Base-by-base conservation (phyloP, 805 yeast genomes). In the Nakazawaea anatomiae region DNA sequence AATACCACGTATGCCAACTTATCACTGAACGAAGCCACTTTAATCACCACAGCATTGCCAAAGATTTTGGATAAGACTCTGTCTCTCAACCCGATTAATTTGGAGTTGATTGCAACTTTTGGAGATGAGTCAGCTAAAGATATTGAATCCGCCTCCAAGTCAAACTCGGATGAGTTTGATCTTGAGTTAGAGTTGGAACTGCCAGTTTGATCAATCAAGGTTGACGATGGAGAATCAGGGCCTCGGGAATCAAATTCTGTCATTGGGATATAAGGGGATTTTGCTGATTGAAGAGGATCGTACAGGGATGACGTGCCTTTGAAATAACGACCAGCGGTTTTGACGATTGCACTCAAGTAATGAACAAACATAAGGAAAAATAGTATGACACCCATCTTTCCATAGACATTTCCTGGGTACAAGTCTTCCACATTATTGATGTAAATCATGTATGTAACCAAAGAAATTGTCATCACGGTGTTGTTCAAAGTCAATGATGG, bases 351-450 rank as follows among this genome's bases (percentile, higher is more conserved):
- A 14, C 80, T 61, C 10, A 71, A 54, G 60, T 76, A 79, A 56
- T 88, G 96, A 2, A 71, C 66, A 1, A 75, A 52, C 1, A 82
- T 65, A 9, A 81, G 64, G 46, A 83, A 62, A 9, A 85, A 66
- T 52, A 89, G 66, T 9, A 87, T 76, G 61, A 77, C 70, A 28
- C 86, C 76, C 80, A 87, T 81, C 59, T 75, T 77, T 11, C 79
- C 68, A 66, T 90, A 90, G 0, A 86, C 84, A 62, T 88, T 88
- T 40, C 76, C 73, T 1, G 96, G 96, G 63, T 89, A 92, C 58
- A 89, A 70, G 50, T 76, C 73, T 0, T 87, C 85, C 28, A 82
- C 83, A 14, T 84, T 71, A 4, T 71, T 64, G 40, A 80, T 76
- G 60, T 83, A 89, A 8, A 83, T 67, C 47, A 79, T 74, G 58